A percentile compares a stretch with the other conserved stretches of the same genome.
phyloP scores from a whole-genome alignment of 768 basidiomycete species.

The Macrolepiota dolichaula region DNA sequence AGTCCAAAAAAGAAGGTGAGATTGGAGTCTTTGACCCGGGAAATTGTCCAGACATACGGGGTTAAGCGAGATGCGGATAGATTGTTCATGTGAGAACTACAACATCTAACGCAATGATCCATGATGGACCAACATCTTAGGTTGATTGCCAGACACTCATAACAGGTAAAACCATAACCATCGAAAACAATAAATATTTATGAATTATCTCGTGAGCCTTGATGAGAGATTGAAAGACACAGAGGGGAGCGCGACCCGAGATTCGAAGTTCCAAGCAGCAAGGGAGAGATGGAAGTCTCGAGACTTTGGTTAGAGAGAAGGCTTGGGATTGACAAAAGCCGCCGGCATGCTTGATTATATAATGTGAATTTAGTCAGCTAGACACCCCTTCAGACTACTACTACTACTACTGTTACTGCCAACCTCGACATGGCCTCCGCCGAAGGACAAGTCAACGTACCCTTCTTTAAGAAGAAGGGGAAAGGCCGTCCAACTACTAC shows the following conservation, averaged over 20 bases:
- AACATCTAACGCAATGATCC: not conserved
- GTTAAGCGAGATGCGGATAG: not conserved
- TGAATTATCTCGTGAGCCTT: not conserved
- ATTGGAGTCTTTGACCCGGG: not conserved
- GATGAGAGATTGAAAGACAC: not conserved
- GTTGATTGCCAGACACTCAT: not conserved
- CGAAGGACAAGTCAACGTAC: conserved; percentile 48
- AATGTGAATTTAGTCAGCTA: not conserved
- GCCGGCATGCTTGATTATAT: not conserved
- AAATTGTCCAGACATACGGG: not conserved
- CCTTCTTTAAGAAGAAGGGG: conserved; percentile 82
- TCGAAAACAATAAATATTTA: not conserved
- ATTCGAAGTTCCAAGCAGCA: not conserved
- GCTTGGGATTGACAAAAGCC: not conserved
- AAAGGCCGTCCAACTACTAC: conserved; percentile 73
- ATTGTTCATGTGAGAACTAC: not conserved
- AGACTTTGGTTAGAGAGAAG: not conserved
- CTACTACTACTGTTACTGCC: conserved; percentile 5
- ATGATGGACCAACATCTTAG: not conserved
- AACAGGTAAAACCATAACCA: not conserved
- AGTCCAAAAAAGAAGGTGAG: not conserved
- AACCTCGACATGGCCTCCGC: conserved; percentile 35
- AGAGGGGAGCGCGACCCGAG: not conserved
- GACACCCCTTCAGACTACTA: no score
- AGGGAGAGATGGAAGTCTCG: not conserved